Evolutionary conservation across 106 monocot species (phyloP), one percentile per base, ranked within the genome.

Genomic region (Agapanthus africanus): DNA sequence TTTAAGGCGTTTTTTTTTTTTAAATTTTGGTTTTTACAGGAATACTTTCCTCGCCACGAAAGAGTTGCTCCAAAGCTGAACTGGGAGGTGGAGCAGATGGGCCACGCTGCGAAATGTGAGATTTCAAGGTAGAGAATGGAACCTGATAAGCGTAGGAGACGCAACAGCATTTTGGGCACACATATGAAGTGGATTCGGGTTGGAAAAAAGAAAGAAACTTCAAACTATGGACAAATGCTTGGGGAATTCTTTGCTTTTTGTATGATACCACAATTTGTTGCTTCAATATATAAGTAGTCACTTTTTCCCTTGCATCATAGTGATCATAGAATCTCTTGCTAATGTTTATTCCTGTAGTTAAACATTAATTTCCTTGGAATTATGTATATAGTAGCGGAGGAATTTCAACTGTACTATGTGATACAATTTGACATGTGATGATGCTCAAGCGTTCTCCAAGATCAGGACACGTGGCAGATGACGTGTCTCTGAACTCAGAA

Each of bases 21-120:
- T 30, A 13, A 26, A 33, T 42, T n/a, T n/a, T n/a, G n/a, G n/a
- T n/a, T 62, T 25, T 56, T 31, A 13, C 68, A 83, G 83, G 83
- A 76, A 44, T 83, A 84, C 40, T 60, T 77, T 23, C 84, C 80
- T 51, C 59, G 74, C 6, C 84, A 84, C 47, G 84, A 84, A 63
- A 64, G 65, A 51, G 80, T 80, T 74, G 84, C 71, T 33, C 70
- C 80, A 1, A 77, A 80, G 84, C 64, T 74, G 27, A 77, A 67
- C 52, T 80, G 84, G 80, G 77, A 84, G 60, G 59, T 56, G 28
- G 79, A 80, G 67, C 77, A 80, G 57, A 36, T 77, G 11, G 80
- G 77, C 7, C 69, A 77, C 72, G 15, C 76, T 54, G 37, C 70
- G 31, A 69, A 81, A 50, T 69, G 63, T 32, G 73, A 81, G 52